Evolutionary conservation across 1,284 basidiomycete genomes (phyloP).

Genomic region (Microbotryum scabiosae): DNA sequence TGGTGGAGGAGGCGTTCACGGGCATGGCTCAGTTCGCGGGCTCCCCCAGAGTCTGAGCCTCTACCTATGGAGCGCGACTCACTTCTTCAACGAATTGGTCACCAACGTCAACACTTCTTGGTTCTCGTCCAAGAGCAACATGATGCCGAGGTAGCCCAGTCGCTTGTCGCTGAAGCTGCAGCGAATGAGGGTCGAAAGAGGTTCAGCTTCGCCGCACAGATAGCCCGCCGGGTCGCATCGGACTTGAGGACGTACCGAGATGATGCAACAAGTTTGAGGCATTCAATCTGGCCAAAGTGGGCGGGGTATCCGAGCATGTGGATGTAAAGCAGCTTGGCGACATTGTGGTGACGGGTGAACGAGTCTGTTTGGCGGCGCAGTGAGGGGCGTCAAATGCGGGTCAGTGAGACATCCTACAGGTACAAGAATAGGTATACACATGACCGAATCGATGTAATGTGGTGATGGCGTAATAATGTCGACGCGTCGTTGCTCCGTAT

Average conservation of each 20-base stretch:
- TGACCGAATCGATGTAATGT: not conserved
- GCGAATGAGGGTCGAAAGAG: not conserved
- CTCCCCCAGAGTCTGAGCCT: not conserved
- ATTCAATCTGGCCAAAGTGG: conserved; percentile 99
- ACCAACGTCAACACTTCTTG: conserved; percentile 96
- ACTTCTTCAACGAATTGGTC: conserved; percentile 99
- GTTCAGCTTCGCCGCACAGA: not conserved
- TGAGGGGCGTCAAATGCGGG: too few species aligned
- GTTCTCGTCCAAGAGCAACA: conserved; percentile 95
- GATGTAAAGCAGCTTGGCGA: conserved; percentile 97
- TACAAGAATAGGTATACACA: too few species aligned
- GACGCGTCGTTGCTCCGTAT: not conserved
- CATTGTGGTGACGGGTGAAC: conserved; percentile 87
- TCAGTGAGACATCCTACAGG: too few species aligned
- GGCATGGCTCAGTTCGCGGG: not conserved
- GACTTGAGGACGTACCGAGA: conserved; percentile 48
- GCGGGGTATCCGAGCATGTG: conserved; percentile 99
- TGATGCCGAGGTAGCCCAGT: conserved; percentile 93
- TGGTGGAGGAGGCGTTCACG: not conserved
- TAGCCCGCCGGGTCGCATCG: not conserved
- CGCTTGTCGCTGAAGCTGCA: conserved; percentile 81
- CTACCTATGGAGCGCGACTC: conserved; percentile 38
- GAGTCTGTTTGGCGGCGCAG: conserved; percentile 49
- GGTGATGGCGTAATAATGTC: not conserved
- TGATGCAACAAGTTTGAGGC: conserved; percentile 96